Conservation (phyloP, 139 green algal genomes). For the Parachlorella kessleri region DNA sequence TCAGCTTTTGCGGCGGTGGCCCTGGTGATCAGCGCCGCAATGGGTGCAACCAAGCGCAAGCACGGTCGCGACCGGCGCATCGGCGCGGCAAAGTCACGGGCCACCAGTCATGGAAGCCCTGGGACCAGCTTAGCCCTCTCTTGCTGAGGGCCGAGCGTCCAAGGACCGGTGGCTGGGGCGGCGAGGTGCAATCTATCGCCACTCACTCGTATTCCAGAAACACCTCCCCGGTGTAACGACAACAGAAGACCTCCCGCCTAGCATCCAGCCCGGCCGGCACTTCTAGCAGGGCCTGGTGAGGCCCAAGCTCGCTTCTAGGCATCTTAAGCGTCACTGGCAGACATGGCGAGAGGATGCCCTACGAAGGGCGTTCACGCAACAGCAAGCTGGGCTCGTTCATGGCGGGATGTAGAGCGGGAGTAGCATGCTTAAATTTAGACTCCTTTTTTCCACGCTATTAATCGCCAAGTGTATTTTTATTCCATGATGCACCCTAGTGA, state of each 20-base stretch:
- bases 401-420: too few species aligned
- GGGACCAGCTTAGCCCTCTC: background rate
- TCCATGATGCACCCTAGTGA: too few species aligned
- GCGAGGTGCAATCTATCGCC: background rate
- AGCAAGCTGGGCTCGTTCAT: too few species aligned
- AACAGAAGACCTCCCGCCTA: conserved; percentile 48
- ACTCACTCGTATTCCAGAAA: conserved; percentile 67
- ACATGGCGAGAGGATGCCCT: too few species aligned
- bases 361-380: too few species aligned
- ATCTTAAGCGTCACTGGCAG: too few species aligned
- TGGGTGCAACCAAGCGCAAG: background rate
- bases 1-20: background rate
- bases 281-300: background rate
- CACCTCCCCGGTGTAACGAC: conserved; percentile 67
- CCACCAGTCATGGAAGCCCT: conserved; percentile 3
- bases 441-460: too few species aligned
- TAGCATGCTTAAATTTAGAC: too few species aligned
- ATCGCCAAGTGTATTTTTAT: too few species aligned
- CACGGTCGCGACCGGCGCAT: background rate
- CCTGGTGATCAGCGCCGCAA: background rate
- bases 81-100: background rate
- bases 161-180: background rate
- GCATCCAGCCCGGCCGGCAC: background rate
- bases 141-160: background rate
- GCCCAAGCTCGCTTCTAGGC: too few species aligned